phyloP scores from a whole-genome alignment of 352 stramenopile genomes.

The Globisporangium acanthophoron region DNA sequence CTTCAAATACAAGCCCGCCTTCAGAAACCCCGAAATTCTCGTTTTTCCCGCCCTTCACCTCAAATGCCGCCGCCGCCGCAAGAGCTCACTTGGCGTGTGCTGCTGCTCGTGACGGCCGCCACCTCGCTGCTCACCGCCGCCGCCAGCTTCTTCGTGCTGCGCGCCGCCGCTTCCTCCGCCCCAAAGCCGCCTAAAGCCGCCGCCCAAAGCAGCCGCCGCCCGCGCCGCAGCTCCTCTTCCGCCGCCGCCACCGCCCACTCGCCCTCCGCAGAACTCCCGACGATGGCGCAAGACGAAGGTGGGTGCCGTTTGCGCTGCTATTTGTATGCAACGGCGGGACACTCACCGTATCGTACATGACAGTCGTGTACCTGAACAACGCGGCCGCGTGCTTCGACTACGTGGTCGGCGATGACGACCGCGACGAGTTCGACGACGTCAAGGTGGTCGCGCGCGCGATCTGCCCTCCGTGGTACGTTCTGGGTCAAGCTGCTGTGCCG shows the following conservation, averaged over 20 bases:
- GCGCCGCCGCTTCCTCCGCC: constrained; percentile 10
- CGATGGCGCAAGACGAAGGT: constrained; percentile 9
- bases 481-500: too few relatives aligned
- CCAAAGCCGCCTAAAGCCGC: constrained; percentile 1
- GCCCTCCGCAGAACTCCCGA: neutral
- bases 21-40: too few relatives aligned
- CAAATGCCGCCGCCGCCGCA: neutral
- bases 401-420: constrained; percentile 46
- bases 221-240: neutral
- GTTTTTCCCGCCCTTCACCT: too few relatives aligned
- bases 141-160: constrained; percentile 40
- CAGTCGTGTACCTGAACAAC: constrained; percentile 84
- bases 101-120: constrained; percentile 45
- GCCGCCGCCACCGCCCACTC: too few relatives aligned
- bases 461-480: constrained; percentile 46
- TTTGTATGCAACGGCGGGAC: neutral
- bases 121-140: constrained; percentile 54
- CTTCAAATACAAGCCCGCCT: too few relatives aligned
- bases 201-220: neutral
- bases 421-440: constrained; percentile 76
- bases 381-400: constrained; percentile 65
- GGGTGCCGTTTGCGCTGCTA: neutral
- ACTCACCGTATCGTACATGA: neutral
- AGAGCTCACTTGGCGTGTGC: constrained; percentile 43
- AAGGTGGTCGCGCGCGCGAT: constrained; percentile 73